These are phyloP conservation scores for Xylariaceae sp. DNA, from an alignment of 2,329 filamentous ascomycete species.

Conservation along the genomic window DNA sequence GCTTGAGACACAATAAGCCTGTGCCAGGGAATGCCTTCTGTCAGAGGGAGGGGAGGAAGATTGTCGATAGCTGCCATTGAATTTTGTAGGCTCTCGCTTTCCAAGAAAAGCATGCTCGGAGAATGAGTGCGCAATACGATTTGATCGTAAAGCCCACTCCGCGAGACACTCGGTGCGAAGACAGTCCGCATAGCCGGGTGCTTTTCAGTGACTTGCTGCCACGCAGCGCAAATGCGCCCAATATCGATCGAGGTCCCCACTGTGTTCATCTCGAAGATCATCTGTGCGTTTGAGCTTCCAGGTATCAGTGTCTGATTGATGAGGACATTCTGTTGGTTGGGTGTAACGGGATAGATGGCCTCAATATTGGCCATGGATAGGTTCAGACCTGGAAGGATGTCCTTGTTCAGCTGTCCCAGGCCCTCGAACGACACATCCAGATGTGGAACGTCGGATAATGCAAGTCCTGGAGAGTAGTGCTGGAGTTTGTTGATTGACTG, in stretches of 20 bases:
- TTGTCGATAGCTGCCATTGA: conserved; percentile 34
- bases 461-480: conserved; percentile 40
- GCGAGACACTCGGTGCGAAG: conserved; percentile 47
- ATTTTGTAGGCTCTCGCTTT: conserved; percentile 36
- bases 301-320: conserved; percentile 39
- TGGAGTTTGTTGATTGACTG: conserved; percentile 39
- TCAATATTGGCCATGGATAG: conserved; percentile 44
- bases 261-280: conserved; percentile 43
- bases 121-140: conserved; percentile 43
- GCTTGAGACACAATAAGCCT: conserved; percentile 47
- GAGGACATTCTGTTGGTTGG: conserved; percentile 46
- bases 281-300: conserved; percentile 39
- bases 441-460: conserved; percentile 44
- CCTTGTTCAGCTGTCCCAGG: conserved; percentile 38
- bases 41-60: conserved; percentile 36
- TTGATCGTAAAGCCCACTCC: conserved; percentile 46
- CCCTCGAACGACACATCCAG: conserved; percentile 44
- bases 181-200: conserved; percentile 45
- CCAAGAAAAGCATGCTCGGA: conserved; percentile 50
- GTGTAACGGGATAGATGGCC: conserved; percentile 43
- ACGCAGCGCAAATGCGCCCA: conserved; percentile 42
- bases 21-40: conserved; percentile 41
- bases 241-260: conserved; percentile 37
- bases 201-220: conserved; percentile 43
- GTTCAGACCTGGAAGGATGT: conserved; percentile 36